A percentile compares a stretch with the other conserved stretches of the same genome.
phyloP scores from a whole-genome alignment of 441 rosid species.

The Pelargonium fulgidum region DNA sequence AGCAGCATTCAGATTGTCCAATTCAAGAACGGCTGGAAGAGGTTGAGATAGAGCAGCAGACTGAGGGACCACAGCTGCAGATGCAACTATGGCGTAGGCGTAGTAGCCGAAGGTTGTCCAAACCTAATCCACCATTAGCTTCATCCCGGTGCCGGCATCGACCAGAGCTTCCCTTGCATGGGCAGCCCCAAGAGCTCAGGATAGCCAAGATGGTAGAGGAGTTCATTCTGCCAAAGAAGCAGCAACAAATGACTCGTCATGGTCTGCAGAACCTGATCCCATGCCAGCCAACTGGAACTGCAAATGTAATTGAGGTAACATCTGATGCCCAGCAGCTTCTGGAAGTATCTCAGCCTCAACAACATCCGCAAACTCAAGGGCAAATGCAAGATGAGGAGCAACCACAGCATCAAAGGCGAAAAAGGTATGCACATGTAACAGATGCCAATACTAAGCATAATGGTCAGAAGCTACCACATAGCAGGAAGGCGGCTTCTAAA shows the following conservation, averaged over 20 bases:
- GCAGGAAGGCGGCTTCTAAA: not conserved
- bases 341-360: no score
- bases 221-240: not conserved
- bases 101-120: not conserved
- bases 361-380: no score
- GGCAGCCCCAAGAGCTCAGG: not conserved
- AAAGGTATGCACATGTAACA: not conserved
- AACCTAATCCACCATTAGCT: not conserved
- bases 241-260: not conserved
- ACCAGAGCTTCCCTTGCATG: not conserved
- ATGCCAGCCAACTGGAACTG: not conserved
- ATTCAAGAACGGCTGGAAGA: not conserved
- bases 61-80: not conserved
- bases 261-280: not conserved
- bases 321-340: no score
- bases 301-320: not conserved
- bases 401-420: not conserved
- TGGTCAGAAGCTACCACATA: not conserved
- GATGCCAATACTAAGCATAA: not conserved
- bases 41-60: not conserved
- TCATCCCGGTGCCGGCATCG: not conserved
- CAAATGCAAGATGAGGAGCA: not conserved
- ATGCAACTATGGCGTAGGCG: not conserved
- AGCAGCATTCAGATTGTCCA: not conserved
- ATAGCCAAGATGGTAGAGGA: constrained; percentile 7